phyloP scores from a whole-genome alignment of 176 grass and related monocot genomes.

The Thinopyrum elongatum region DNA sequence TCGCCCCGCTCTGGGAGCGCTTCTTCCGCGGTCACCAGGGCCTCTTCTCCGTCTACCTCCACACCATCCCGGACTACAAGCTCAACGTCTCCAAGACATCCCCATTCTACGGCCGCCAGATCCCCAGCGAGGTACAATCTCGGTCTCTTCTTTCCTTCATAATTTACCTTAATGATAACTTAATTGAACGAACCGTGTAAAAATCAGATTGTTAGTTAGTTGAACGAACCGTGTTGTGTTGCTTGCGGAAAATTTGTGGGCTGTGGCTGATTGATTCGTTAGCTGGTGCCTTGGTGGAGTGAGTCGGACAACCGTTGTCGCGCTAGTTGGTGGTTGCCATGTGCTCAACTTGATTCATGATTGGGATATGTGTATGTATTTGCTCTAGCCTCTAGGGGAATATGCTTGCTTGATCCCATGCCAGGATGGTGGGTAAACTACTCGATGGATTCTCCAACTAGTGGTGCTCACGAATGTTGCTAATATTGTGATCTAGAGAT shows the following conservation, averaged over 20 bases:
- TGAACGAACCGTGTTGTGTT: neutral
- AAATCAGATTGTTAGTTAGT: slow-evolving; percentile 7
- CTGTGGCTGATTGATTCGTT: slow-evolving; percentile 16
- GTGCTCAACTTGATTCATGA: slow-evolving; percentile 47
- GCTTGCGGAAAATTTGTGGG: neutral
- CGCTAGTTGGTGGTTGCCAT: slow-evolving; percentile 43
- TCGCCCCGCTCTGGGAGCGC: slow-evolving; percentile 61
- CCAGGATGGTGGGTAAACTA: slow-evolving; percentile 29
- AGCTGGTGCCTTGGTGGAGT: slow-evolving; percentile 36
- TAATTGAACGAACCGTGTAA: slow-evolving; percentile 9
- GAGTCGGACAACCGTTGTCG: neutral
- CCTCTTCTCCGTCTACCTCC: slow-evolving; percentile 78
- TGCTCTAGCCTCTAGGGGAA: slow-evolving; percentile 22
- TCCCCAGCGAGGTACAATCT: slow-evolving; percentile 68
- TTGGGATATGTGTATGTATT: slow-evolving; percentile 22
- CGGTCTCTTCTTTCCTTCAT: neutral
- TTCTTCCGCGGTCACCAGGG: slow-evolving; percentile 57
- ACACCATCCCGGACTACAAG: slow-evolving; percentile 75
- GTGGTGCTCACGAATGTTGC: slow-evolving; percentile 29
- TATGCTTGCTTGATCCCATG: slow-evolving; percentile 37
- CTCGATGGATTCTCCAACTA: slow-evolving; percentile 28
- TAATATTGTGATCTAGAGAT: neutral
- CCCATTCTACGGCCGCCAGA: slow-evolving; percentile 60
- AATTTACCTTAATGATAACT: neutral
- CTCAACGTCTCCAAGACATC: slow-evolving; percentile 77